A percentile compares a stretch with the other conserved stretches of the same genome.
Evolutionary conservation across 2,329 filamentous ascomycete genomes (phyloP).

Genomic region (Botryotinia globosa): DNA sequence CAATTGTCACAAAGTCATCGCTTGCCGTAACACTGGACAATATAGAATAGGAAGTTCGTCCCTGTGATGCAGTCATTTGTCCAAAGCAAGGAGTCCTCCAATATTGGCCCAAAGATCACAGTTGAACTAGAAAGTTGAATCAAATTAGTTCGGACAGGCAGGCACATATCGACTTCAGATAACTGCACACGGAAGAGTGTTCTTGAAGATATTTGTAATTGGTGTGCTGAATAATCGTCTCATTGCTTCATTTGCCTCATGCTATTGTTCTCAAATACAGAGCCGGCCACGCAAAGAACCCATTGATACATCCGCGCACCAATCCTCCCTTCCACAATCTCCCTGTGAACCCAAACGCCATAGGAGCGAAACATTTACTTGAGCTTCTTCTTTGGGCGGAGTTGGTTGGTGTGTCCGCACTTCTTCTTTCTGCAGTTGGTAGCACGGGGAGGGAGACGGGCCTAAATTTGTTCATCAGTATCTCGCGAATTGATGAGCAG

Average conservation of each 20-base stretch:
- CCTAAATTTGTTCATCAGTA: constrained; percentile 43
- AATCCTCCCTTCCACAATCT: constrained; percentile 18
- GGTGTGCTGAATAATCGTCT: constrained; percentile 22
- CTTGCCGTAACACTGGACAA: neutral
- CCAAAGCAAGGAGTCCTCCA: no score
- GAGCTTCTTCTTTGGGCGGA: constrained; percentile 99
- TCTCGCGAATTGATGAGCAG: neutral
- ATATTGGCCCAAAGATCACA: neutral
- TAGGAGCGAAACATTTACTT: constrained; percentile 64
- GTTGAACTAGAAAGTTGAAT: neutral
- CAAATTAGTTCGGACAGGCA: neutral
- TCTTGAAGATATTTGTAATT: constrained; percentile 12
- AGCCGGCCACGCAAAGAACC: constrained; percentile 31
- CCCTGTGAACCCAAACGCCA: constrained; percentile 34
- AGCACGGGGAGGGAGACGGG: constrained; percentile 91
- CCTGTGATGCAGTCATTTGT: neutral
- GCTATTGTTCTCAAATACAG: constrained; percentile 21
- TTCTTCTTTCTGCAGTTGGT: constrained; percentile 99
- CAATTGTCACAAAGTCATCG: neutral
- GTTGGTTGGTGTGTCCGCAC: constrained; percentile 99
- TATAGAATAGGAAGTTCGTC: neutral
- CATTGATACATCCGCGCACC: constrained; percentile 21
- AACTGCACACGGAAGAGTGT: neutral
- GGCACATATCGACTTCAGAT: neutral
- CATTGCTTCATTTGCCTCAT: constrained; percentile 25